phyloP scores from a whole-genome alignment of 2,329 filamentous ascomycete species.

The Microsporum audouinii region DNA sequence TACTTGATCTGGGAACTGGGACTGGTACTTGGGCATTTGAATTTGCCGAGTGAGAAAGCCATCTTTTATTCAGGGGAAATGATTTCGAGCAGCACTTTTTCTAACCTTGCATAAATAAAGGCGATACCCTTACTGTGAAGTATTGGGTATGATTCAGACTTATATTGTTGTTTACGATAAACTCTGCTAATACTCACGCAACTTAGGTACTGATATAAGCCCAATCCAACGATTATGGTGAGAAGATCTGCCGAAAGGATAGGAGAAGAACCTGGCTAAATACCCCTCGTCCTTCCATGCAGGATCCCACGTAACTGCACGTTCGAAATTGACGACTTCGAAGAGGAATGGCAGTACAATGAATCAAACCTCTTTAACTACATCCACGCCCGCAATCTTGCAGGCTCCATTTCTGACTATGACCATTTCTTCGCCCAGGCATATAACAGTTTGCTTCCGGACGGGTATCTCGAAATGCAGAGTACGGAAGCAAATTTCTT shows the following conservation, averaged over 20 bases:
- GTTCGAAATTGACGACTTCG: conserved; percentile 23
- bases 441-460: conserved; percentile 24
- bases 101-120: conserved; percentile 1
- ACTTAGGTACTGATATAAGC: conserved; percentile 12
- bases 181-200: neutral
- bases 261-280: neutral
- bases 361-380: conserved; percentile 6
- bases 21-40: conserved; percentile 12
- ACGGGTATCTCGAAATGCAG: conserved; percentile 29
- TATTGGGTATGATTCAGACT: conserved; percentile 8
- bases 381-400: conserved; percentile 12
- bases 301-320: conserved; percentile 21
- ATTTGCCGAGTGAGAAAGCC: conserved; percentile 13
- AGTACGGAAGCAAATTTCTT: conserved; percentile 22
- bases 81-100: neutral
- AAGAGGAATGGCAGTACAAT: conserved; percentile 19
- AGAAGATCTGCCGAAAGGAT: neutral
- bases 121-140: conserved; percentile 7
- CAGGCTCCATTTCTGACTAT: conserved; percentile 22
- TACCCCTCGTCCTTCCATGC: neutral
- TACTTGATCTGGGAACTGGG: conserved; percentile 13
- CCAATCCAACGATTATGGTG: conserved; percentile 13
- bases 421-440: conserved; percentile 22
- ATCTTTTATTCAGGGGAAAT: neutral
- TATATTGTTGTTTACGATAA: neutral